These are phyloP conservation scores for Maudiozyma pseudohumilis DNA, from an alignment of 805 yeast species.

Conservation along the genomic window DNA sequence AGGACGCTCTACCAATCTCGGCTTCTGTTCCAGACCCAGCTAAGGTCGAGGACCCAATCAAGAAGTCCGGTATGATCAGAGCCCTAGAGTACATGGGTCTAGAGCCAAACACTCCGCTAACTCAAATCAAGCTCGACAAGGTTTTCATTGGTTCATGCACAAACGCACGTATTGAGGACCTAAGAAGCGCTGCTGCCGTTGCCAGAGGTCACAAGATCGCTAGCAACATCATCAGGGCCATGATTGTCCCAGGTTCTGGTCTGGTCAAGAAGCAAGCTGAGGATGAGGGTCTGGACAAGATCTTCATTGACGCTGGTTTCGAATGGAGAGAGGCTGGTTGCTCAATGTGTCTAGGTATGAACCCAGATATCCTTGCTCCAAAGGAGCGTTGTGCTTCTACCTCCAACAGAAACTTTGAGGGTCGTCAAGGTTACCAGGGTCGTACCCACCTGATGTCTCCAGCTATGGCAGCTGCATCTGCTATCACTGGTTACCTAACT, in stretches of 20 bases:
- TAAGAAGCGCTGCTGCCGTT: constrained; percentile 89
- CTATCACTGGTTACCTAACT: constrained; percentile 77
- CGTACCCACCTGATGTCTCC: constrained; percentile 98
- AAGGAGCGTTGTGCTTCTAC: constrained; percentile 98
- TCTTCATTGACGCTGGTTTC: constrained; percentile 86
- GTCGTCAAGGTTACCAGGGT: constrained; percentile 95
- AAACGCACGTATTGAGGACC: constrained; percentile 93
- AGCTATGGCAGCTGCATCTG: constrained; percentile 99
- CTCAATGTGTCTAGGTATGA: constrained; percentile 99
- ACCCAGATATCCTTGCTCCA: constrained; percentile 92
- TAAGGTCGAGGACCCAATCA: constrained; percentile 58
- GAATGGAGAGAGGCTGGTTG: constrained; percentile 99
- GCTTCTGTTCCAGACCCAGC: constrained; percentile 86
- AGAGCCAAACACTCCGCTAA: constrained; percentile 67
- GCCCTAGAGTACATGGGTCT: constrained; percentile 91
- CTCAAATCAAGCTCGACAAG: constrained; percentile 73
- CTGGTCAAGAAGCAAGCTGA: constrained; percentile 90
- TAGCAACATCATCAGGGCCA: constrained; percentile 62
- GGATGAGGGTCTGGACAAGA: constrained; percentile 84
- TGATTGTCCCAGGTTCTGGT: constrained; percentile 98
- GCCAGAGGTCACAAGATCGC: constrained; percentile 88
- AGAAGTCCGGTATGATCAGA: constrained; percentile 77
- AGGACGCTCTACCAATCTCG: constrained; percentile 93
- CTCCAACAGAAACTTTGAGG: constrained; percentile 96
- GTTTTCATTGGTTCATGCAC: constrained; percentile 98